Evolutionary conservation across 345 rosid genomes (phyloP).

Genomic region (Moricandia arvensis): DNA sequence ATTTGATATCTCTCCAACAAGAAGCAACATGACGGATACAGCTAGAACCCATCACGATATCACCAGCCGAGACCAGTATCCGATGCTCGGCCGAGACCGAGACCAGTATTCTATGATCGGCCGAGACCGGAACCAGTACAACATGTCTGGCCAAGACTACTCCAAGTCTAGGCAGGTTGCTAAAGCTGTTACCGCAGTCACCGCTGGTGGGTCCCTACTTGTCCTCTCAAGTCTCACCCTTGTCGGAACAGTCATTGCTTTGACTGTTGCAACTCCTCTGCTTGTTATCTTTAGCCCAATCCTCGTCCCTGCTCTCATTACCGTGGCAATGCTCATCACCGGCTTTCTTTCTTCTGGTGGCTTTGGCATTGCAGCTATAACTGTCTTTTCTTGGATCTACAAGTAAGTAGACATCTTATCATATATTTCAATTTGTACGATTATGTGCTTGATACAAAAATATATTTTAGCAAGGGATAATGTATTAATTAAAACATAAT

Average conservation of each 20-base stretch:
- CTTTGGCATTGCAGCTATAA: constrained; percentile 67
- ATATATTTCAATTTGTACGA: not conserved
- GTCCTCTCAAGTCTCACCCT: constrained; percentile 71
- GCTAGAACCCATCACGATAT: constrained; percentile 38
- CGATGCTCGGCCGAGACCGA: constrained; percentile 24
- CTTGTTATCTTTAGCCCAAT: constrained; percentile 89
- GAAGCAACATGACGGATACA: constrained; percentile 32
- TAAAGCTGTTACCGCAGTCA: constrained; percentile 75
- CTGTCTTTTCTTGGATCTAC: constrained; percentile 85
- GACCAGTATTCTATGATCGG: constrained; percentile 38
- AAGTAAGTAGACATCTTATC: constrained; percentile 32
- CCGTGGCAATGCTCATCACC: constrained; percentile 43
- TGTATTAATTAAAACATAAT: not conserved
- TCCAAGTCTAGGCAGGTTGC: constrained; percentile 59
- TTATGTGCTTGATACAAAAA: not conserved
- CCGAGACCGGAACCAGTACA: constrained; percentile 33
- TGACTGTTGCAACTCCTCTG: constrained; percentile 76
- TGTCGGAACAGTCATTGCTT: constrained; percentile 68
- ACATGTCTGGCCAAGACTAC: constrained; percentile 23
- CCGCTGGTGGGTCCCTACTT: constrained; percentile 78
- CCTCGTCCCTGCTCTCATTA: constrained; percentile 70
- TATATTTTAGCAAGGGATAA: not conserved
- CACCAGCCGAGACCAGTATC: constrained; percentile 24
- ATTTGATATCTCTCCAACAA: not conserved
- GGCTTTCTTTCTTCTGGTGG: constrained; percentile 87